Evolutionary conservation across 805 yeast genomes (phyloP), one percentile per base, ranked within the genome.

Genomic region (Wickerhamiella azymoides): DNA sequence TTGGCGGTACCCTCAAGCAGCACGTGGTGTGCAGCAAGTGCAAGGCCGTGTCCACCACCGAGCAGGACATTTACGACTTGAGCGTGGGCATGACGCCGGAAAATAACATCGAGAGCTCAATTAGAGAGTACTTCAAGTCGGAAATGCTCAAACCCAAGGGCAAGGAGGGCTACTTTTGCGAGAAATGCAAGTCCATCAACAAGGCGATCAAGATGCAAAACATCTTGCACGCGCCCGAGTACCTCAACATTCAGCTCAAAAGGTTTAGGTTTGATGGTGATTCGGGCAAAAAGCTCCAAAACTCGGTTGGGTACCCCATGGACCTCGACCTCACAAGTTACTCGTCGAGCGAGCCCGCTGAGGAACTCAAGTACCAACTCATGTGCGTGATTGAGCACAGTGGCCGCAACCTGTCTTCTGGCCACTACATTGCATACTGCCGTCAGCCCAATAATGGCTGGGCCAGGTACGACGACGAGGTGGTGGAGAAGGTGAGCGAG

Each of bases 381-480:
- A 70, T 76, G 14, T 77, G 88, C 18, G 95, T 89, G 14, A 83
- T 89, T 49, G 89, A 86, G 4, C 98, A 92, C 59, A 95, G 84
- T 56, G 98, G 98, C 36, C 71, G 97, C 51, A 82, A 95, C 1
- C 79, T 88, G 11, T 78, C 86, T 39, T 79, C 92, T 2, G 98
- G 98, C 3, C 98, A 92, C 62, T 92, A 92, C 58, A 75, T 86
- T 49, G 83, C 94, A 0, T 85, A 84, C 59, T 84, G 95, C 59
- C 74, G 81, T 51, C 96, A 88, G 62, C 94, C 96, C 1, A 92
- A 84, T 62, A 89, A 86, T 1, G 65, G 80, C 1, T 92, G 97
- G 98, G 79, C 85, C 25, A 79, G 85, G 9, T 92, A 89, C 62
- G 97, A 92, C 60, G 98, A 92, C 60, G 98, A 92, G 57, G 77